These are phyloP conservation scores for Beta macrorhiza DNA, from an alignment of 179 eudicot species.

Conservation along the genomic window DNA sequence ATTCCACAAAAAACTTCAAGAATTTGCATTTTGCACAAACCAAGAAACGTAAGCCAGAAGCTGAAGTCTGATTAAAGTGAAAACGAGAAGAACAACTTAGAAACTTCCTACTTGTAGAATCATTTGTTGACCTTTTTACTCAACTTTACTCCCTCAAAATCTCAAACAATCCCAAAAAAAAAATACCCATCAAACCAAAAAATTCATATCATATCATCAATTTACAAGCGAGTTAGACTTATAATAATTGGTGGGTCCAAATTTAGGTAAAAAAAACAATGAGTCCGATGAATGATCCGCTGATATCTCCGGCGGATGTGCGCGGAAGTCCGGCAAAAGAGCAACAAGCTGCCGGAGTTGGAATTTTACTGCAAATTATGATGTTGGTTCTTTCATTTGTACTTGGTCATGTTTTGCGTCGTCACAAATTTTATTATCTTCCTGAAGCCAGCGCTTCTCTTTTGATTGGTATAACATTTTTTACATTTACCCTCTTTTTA, in stretches of 20 bases:
- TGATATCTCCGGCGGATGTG: constrained; percentile 65
- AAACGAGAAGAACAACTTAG: neutral
- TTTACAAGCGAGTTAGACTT: neutral
- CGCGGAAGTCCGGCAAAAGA: constrained; percentile 68
- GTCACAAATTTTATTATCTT: constrained; percentile 84
- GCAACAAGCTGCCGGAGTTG: constrained; percentile 97
- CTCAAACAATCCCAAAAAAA: neutral
- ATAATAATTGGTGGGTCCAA: neutral
- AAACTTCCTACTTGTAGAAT: constrained; percentile 11
- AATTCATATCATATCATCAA: neutral
- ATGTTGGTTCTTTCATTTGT: constrained; percentile 95
- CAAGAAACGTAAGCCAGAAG: no score
- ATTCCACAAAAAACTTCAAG: no score
- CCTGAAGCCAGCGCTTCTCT: constrained; percentile 99
- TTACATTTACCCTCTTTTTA: neutral
- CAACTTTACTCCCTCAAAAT: neutral
- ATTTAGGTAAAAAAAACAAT: neutral
- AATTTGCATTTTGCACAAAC: no score
- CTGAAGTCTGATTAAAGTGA: no score
- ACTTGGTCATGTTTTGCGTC: constrained; percentile 91
- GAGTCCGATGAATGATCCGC: constrained; percentile 42
- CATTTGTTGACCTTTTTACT: constrained; percentile 11
- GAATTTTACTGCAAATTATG: constrained; percentile 95
- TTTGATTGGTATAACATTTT: constrained; percentile 53
- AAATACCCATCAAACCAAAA: neutral